A percentile compares a stretch with the other conserved stretches of the same genome.
phyloP scores from a whole-genome alignment of 2,329 filamentous ascomycete genomes.

The Fusarium sublunatum region DNA sequence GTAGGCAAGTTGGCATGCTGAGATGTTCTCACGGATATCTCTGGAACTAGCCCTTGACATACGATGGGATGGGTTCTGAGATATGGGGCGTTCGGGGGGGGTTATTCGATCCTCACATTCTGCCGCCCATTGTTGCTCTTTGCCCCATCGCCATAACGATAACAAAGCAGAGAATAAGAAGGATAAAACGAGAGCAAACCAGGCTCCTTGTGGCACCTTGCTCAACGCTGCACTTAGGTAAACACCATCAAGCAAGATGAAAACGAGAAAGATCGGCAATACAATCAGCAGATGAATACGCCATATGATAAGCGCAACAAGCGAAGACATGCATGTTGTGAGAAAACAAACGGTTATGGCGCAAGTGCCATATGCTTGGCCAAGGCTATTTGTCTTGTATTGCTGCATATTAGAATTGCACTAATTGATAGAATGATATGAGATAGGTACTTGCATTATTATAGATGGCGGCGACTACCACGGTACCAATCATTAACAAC shows the following conservation, averaged over 20 bases:
- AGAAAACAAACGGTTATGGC: conserved; percentile 85
- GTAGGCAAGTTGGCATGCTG: too few species aligned
- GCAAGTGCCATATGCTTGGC: conserved; percentile 81
- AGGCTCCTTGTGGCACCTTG: conserved; percentile 80
- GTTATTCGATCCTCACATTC: conserved; percentile 67
- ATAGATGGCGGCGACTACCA: conserved; percentile 80
- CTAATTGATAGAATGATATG: not conserved
- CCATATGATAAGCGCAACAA: conserved; percentile 81
- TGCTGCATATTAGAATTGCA: conserved; percentile 1
- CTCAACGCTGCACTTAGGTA: conserved; percentile 76
- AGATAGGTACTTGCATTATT: conserved; percentile 67
- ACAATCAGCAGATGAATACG: conserved; percentile 69
- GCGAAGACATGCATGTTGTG: conserved; percentile 77
- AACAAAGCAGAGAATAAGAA: conserved; percentile 69
- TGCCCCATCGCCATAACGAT: conserved; percentile 83
- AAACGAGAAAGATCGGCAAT: conserved; percentile 68
- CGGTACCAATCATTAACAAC: conserved; percentile 78
- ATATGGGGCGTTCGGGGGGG: too few species aligned
- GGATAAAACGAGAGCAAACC: conserved; percentile 78
- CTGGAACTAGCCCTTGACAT: too few species aligned
- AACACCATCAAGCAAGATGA: conserved; percentile 74
- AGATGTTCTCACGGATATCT: too few species aligned
- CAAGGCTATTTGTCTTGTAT: conserved; percentile 70
- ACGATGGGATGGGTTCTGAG: too few species aligned
- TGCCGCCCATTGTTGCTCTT: conserved; percentile 79